A percentile compares a stretch with the other conserved stretches of the same genome.
These are phyloP conservation scores for Exsudoporus frostii DNA, from an alignment of 768 basidiomycete species.

Conservation along the genomic window DNA sequence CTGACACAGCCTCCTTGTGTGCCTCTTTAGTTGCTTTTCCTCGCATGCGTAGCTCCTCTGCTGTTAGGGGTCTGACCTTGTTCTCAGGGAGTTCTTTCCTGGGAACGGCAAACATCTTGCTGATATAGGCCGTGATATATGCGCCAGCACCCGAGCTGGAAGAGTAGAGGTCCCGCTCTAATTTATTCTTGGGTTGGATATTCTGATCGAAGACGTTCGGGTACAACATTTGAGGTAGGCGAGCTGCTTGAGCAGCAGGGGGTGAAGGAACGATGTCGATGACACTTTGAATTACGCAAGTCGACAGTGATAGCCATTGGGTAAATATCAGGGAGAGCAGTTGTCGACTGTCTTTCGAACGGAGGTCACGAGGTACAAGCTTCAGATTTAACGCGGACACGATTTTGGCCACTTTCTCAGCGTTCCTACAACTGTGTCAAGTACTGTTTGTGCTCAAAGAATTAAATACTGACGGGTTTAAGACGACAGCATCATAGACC, in stretches of 20 bases:
- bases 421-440: constrained; percentile 54
- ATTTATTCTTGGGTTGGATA: constrained; percentile 64
- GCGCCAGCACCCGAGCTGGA: constrained; percentile 59
- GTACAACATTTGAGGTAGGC: constrained; percentile 90
- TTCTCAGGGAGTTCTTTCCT: constrained; percentile 80
- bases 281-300: constrained; percentile 85
- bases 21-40: constrained; percentile 54
- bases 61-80: constrained; percentile 70
- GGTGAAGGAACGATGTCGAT: constrained; percentile 96
- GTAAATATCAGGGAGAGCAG: constrained; percentile 85
- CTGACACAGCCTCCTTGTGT: constrained; percentile 33
- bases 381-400: constrained; percentile 78
- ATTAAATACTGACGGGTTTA: constrained; percentile 73
- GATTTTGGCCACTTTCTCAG: constrained; percentile 87
- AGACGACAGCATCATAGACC: constrained; percentile 85
- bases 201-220: constrained; percentile 65
- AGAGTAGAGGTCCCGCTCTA: constrained; percentile 80
- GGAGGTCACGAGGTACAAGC: constrained; percentile 84
- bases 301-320: constrained; percentile 95
- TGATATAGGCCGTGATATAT: constrained; percentile 80
- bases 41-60: constrained; percentile 76
- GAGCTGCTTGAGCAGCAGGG: constrained; percentile 68
- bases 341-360: constrained; percentile 83
- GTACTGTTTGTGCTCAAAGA: not conserved
- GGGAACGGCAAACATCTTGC: constrained; percentile 98